phyloP scores from a whole-genome alignment of 2,329 filamentous ascomycete species.

The Xylaria sp. region DNA sequence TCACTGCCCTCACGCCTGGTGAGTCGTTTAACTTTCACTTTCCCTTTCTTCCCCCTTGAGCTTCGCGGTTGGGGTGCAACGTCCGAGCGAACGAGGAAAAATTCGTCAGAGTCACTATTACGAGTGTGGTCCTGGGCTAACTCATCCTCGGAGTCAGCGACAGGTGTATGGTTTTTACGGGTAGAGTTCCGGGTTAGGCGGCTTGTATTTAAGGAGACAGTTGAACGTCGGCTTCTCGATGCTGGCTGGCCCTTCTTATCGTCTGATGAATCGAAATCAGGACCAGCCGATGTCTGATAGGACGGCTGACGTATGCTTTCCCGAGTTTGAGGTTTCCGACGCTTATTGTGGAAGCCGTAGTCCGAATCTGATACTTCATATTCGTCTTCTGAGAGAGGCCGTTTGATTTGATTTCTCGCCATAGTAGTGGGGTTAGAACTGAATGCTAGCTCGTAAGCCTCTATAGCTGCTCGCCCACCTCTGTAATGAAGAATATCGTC shows the following conservation, averaged over 20 bases:
- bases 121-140: slow-evolving; percentile 41
- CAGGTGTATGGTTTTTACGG: slow-evolving; percentile 7
- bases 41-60: slow-evolving; percentile 39
- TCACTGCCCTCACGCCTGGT: slow-evolving; percentile 41
- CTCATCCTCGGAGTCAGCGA: slow-evolving; percentile 47
- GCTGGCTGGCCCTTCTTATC: slow-evolving; percentile 1
- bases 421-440: slow-evolving; percentile 24
- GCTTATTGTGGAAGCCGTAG: slow-evolving; percentile 26
- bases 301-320: slow-evolving; percentile 37
- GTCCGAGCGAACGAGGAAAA: slow-evolving; percentile 45
- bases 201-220: neutral
- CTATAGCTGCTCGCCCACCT: slow-evolving; percentile 41
- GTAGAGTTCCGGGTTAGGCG: slow-evolving; percentile 37
- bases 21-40: slow-evolving; percentile 19
- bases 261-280: slow-evolving; percentile 24
- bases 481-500: slow-evolving; percentile 44
- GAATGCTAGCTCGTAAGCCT: slow-evolving; percentile 39
- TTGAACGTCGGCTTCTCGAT: slow-evolving; percentile 13
- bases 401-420: slow-evolving; percentile 28
- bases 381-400: slow-evolving; percentile 40
- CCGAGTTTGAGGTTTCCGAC: slow-evolving; percentile 24
- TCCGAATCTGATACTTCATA: slow-evolving; percentile 41
- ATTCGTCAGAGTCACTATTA: slow-evolving; percentile 40
- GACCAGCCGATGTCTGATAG: slow-evolving; percentile 28
- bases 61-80: slow-evolving; percentile 37